Conservation (phyloP, 78 protist genomes). For the Trichosphaerium sp. region DNA sequence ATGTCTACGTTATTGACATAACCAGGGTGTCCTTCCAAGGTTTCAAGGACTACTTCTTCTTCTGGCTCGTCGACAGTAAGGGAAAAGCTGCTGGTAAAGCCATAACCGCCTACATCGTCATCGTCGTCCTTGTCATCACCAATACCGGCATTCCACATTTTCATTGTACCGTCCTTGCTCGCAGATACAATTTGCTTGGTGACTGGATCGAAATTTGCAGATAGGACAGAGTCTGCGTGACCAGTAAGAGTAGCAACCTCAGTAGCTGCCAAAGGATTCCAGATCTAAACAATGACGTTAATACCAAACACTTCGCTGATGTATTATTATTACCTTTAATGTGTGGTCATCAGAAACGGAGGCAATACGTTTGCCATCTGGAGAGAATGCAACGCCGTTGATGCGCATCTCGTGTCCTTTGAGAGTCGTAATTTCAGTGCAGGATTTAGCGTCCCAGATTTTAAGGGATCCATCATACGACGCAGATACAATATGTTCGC, state of each 20-base stretch:
- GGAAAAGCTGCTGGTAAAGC: no score
- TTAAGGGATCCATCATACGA: conserved; percentile 34
- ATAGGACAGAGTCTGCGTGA: conserved; percentile 24
- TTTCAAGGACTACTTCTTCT: no score
- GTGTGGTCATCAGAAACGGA: conserved; percentile 40
- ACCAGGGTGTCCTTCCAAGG: no score
- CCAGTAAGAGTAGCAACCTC: conserved; percentile 33
- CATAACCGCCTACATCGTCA: no score
- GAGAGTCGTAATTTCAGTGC: conserved; percentile 31
- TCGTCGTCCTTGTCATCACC: no score
- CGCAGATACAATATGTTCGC: conserved; percentile 8
- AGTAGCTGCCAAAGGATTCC: conserved; percentile 31
- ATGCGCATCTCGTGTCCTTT: conserved; percentile 24
- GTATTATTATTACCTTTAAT: no score
- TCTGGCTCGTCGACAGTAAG: no score
- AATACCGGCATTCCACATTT: conserved; percentile 39
- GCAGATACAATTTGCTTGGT: conserved; percentile 13
- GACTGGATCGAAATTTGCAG: conserved; percentile 3
- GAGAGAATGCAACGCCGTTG: neutral
- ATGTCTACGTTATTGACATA: no score
- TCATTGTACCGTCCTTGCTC: conserved; percentile 35
- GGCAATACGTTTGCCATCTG: neutral
- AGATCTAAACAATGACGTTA: no score
- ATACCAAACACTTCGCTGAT: no score
- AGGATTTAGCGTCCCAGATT: conserved; percentile 45